Percentiles rank a stretch among this genome's conserved stretches.
Conservation (phyloP, 306 rosid genomes). For the Purshia tridentata region DNA sequence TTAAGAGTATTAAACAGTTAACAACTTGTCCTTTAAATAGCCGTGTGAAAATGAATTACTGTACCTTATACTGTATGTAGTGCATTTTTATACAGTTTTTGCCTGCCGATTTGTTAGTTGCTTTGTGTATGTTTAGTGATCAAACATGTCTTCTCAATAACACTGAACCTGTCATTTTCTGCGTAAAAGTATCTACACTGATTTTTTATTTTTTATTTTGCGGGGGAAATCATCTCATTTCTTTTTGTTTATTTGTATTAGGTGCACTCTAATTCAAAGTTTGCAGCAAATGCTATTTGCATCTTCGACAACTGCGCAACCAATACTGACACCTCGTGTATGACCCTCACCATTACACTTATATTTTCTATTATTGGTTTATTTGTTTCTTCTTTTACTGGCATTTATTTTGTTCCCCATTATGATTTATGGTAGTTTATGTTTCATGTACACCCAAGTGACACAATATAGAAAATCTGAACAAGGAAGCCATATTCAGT, state of each 20-base stretch:
- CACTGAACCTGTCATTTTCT: not conserved
- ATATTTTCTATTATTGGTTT: constrained; percentile 18
- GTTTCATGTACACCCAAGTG: not conserved
- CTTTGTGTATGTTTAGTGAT: not conserved
- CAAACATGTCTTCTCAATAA: not conserved
- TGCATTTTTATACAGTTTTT: not conserved
- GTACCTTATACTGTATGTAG: constrained; percentile 1
- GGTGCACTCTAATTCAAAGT: constrained; percentile 94
- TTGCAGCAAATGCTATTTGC: constrained; percentile 91
- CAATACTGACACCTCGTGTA: constrained; percentile 95
- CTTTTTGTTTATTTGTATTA: constrained; percentile 23
- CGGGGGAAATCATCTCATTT: not conserved
- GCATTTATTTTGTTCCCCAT: not conserved
- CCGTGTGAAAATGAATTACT: not conserved
- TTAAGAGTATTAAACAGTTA: not conserved
- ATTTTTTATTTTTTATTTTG: not conserved
- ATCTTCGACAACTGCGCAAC: constrained; percentile 97
- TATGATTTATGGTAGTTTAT: not conserved
- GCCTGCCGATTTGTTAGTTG: not conserved
- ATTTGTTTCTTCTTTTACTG: not conserved
- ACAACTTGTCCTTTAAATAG: not conserved
- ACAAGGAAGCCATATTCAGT: not conserved
- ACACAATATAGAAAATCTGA: not conserved
- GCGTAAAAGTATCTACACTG: not conserved
- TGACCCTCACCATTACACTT: constrained; percentile 17